phyloP scores from a whole-genome alignment of 2,329 filamentous ascomycete genomes.

The Leptographium galeiforme region DNA sequence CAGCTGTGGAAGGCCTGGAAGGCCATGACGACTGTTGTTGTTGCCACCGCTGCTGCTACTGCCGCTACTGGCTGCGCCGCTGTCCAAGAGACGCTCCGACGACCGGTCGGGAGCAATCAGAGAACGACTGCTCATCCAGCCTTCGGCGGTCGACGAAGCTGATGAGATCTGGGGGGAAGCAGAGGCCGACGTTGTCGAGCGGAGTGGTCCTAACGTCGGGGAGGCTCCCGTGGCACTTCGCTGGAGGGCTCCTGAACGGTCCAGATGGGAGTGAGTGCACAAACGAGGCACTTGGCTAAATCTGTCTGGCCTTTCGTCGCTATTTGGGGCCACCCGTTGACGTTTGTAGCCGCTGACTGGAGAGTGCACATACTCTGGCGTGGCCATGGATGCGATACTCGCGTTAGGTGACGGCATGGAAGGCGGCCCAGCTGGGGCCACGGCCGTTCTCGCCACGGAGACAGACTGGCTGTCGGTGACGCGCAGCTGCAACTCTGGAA shows the following conservation, averaged over 20 bases:
- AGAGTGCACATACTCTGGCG: constrained; percentile 35
- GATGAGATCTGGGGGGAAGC: background rate
- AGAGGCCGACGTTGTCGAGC: background rate
- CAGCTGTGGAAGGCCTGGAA: constrained; percentile 28
- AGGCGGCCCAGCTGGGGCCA: background rate
- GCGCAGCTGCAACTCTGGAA: constrained; percentile 6
- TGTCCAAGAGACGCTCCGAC: background rate
- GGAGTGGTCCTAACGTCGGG: background rate
- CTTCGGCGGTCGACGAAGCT: background rate
- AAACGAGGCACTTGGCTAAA: constrained; percentile 32
- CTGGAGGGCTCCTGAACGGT: background rate
- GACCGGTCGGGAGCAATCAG: background rate
- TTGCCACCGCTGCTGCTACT: background rate
- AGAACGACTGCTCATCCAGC: background rate
- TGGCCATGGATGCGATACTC: constrained; percentile 13
- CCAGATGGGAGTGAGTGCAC: constrained; percentile 15
- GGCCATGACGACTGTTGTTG: background rate
- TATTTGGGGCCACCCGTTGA: constrained; percentile 24
- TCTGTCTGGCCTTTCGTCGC: constrained; percentile 26
- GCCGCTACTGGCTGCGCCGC: background rate
- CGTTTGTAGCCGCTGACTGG: constrained; percentile 31
- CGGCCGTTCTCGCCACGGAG: background rate
- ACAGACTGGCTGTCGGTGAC: constrained; percentile 15
- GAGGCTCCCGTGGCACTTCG: background rate
- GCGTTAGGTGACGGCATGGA: constrained; percentile 17